A percentile compares a stretch with the other conserved stretches of the same genome.
Conservation (phyloP, 305 asterid species). For the Salvia sclarea region DNA sequence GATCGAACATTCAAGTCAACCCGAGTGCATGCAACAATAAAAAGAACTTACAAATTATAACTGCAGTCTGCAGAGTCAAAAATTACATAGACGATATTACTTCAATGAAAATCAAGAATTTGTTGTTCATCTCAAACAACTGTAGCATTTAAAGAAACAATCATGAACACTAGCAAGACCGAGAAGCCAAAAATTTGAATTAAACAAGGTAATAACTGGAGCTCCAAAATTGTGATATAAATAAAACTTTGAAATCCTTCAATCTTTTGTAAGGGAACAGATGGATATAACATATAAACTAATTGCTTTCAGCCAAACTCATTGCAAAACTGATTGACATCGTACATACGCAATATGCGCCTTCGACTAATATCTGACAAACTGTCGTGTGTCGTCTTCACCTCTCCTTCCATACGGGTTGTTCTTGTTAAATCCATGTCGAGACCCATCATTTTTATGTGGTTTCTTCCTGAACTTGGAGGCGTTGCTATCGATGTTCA, state of each 20-base stretch:
- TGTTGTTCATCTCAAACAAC: background rate
- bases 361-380: slow-evolving; percentile 56
- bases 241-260: background rate
- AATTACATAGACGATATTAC: too few relatives aligned
- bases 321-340: slow-evolving; percentile 29
- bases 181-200: background rate
- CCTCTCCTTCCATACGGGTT: too few relatives aligned
- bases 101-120: background rate
- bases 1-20: too few relatives aligned
- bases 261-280: background rate
- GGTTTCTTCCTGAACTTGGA: slow-evolving; percentile 70
- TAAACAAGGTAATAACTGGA: background rate
- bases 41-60: too few relatives aligned
- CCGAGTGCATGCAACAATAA: too few relatives aligned
- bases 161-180: background rate
- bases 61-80: too few relatives aligned
- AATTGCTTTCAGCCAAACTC: too few relatives aligned
- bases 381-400: slow-evolving; percentile 44
- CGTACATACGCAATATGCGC: too few relatives aligned
- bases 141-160: background rate
- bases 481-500: slow-evolving; percentile 78
- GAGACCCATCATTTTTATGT: slow-evolving; percentile 45
- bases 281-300: background rate
- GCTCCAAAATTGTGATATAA: slow-evolving; percentile 2
- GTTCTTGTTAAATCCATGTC: slow-evolving; percentile 62